phyloP scores from a whole-genome alignment of 148 eudicot species.

The Chenopodium formosanum region DNA sequence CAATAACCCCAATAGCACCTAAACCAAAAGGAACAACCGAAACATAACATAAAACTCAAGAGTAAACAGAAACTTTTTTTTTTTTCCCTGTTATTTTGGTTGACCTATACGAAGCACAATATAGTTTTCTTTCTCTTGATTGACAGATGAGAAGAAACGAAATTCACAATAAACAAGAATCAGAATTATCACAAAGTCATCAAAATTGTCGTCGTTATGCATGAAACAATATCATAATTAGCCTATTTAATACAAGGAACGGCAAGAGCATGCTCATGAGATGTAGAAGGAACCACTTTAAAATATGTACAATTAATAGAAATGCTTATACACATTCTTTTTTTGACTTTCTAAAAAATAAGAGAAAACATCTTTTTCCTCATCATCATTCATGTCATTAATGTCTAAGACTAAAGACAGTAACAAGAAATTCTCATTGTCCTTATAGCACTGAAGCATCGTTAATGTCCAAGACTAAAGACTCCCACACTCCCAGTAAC shows the following conservation, averaged over 20 bases:
- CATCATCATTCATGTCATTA: not conserved
- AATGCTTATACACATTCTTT: not conserved
- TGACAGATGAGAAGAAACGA: not conserved
- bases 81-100: not conserved
- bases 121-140: not conserved
- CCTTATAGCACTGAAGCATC: not conserved
- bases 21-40: conserved; percentile 12
- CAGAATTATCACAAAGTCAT: not conserved
- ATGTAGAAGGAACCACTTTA: not conserved
- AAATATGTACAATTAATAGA: not conserved
- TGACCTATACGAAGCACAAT: not conserved
- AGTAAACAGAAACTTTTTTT: not conserved
- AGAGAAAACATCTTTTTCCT: not conserved
- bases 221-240: not conserved
- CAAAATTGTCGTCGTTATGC: not conserved
- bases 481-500: not conserved
- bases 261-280: not conserved
- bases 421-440: not conserved
- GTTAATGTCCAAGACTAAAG: not conserved
- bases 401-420: not conserved
- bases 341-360: not conserved
- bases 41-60: not conserved
- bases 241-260: not conserved
- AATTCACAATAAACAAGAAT: not conserved
- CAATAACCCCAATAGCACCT: conserved; percentile 98